Conservation (phyloP, 2,329 filamentous ascomycete species). For the Ophiostoma perfectum region DNA sequence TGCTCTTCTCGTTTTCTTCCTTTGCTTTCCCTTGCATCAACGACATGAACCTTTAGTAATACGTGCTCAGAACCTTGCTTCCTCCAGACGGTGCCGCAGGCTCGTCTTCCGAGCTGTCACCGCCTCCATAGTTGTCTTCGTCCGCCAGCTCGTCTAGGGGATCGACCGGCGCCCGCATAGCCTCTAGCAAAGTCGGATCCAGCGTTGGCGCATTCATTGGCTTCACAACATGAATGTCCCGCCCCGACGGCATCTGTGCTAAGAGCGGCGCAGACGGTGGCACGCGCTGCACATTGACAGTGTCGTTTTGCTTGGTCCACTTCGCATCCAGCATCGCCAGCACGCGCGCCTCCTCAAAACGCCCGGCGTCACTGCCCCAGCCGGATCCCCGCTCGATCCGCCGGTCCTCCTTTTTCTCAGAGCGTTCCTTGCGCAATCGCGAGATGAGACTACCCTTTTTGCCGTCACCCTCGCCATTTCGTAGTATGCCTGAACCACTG, state of each 20-base stretch:
- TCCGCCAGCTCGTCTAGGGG: conserved; percentile 39
- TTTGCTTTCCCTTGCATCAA: not conserved
- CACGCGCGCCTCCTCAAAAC: conserved; percentile 75
- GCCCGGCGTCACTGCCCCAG: conserved; percentile 82
- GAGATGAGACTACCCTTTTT: not conserved
- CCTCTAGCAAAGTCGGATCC: conserved; percentile 58
- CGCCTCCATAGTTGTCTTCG: conserved; percentile 31
- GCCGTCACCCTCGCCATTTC: conserved; percentile 33
- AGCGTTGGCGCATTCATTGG: conserved; percentile 62
- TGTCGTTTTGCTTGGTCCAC: conserved; percentile 91
- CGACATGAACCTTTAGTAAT: too few relatives aligned
- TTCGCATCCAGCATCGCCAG: conserved; percentile 82
- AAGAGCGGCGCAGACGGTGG: conserved; percentile 67
- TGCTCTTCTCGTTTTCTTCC: not conserved
- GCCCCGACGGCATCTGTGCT: conserved; percentile 75
- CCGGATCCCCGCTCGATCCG: conserved; percentile 65
- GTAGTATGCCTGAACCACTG: not conserved
- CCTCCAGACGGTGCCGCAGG: not conserved
- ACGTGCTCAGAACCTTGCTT: not conserved
- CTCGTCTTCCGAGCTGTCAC: conserved; percentile 43
- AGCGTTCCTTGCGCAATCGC: conserved; percentile 55
- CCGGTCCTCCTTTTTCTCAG: conserved; percentile 67
- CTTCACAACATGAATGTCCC: conserved; percentile 73
- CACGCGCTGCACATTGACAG: conserved; percentile 75
- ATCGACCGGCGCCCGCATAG: conserved; percentile 52